Evolutionary conservation across 805 yeast species (phyloP), one percentile per base, ranked within the genome.

Genomic region (Pichia insulana): DNA sequence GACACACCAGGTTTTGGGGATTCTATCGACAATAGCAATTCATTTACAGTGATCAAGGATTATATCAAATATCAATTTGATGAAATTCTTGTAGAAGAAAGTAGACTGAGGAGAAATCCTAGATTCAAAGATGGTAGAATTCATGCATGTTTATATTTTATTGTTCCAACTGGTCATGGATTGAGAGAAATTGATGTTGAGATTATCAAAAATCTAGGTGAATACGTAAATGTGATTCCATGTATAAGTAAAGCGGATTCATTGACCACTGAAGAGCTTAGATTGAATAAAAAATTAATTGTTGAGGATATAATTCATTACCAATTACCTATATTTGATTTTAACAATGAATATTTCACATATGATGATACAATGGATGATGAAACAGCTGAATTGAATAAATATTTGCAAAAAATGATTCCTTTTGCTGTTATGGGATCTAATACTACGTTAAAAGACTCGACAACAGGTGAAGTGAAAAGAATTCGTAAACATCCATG

Each of bases 1-100:
- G 94, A 84, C 59, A 83, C 92, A 1, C 90, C 94, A 9, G 87
- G 88, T 39, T 83, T 84, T 62, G 94, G 89, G 38, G 82, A 80
- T 56, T 75, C 79, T 18, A 62, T 84, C 49, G 80, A 83, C 56
- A 80, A 85, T 59, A 74, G 76, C 18, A 68, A 74, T 27, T 78
- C 80, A 45, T 83, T 84, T 61, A 76, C 76, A 48, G 64, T 80
- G 40, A 70, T 84, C 46, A 81, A 80, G n/a, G 90, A 84, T 55
- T 84, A 80, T 56, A 69, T 84, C 47, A 79, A 83, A 57, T 87
- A 82, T 54, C 92, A 84, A 59, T 84, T 79, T 60, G 94, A 84
- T 59, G 92, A 83, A 56, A 84, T 83, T 30, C 66, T 84, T 48
- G 71, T 83, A 49, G 94, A 84, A 58, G 94, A 84, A 56, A 75